These are phyloP conservation scores for Leptographium flavum DNA, from an alignment of 2,329 filamentous ascomycete species.

Conservation along the genomic window DNA sequence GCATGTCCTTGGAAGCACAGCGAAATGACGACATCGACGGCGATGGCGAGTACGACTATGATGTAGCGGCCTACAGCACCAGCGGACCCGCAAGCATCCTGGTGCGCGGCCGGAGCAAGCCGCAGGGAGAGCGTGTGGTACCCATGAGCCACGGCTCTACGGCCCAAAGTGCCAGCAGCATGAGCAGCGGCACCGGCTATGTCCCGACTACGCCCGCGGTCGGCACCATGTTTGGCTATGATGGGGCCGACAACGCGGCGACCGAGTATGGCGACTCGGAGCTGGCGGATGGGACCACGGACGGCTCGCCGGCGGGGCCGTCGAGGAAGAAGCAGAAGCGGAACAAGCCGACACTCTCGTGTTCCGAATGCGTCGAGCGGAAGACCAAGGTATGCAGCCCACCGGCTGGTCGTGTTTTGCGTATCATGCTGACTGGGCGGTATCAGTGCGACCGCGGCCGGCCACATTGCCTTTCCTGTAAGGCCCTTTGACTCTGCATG, in stretches of 20 bases:
- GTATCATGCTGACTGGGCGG: neutral
- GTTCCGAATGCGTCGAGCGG: constrained; percentile 65
- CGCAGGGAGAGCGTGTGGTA: constrained; percentile 8
- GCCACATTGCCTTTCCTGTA: constrained; percentile 53
- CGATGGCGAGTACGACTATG: constrained; percentile 10
- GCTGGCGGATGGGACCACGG: neutral
- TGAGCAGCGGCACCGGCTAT: constrained; percentile 8
- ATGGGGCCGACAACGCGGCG: neutral
- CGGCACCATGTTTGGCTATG: constrained; percentile 1
- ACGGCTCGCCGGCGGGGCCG: constrained; percentile 20
- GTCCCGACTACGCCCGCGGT: constrained; percentile 5
- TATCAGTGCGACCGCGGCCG: constrained; percentile 58
- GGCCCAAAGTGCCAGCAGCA: constrained; percentile 8
- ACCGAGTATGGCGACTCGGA: constrained; percentile 2
- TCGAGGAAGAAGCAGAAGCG: constrained; percentile 62
- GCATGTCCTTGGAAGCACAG: constrained; percentile 3
- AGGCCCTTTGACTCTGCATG: no score
- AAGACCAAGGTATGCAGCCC: constrained; percentile 56
- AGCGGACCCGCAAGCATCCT: neutral
- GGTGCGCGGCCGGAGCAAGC: constrained; percentile 5
- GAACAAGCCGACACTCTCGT: constrained; percentile 71
- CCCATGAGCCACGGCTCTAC: constrained; percentile 6
- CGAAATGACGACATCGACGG: constrained; percentile 4
- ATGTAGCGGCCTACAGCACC: neutral
- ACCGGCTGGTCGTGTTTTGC: neutral